Evolutionary conservation across 192 early-diverging fungal species (phyloP).

Genomic region (Dimargaris cristalligena): DNA sequence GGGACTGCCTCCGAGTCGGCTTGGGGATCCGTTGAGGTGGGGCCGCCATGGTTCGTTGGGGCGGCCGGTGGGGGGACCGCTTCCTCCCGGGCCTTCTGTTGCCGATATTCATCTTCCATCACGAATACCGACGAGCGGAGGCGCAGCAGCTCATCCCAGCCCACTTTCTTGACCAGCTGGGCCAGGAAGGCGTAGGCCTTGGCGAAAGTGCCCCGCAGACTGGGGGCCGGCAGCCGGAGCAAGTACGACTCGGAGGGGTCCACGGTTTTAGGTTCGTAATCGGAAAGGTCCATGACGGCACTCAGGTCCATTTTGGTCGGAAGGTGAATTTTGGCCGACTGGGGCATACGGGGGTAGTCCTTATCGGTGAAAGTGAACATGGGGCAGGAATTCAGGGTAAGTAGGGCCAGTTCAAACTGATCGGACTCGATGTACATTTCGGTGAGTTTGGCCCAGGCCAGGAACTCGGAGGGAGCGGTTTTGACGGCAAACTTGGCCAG

Average conservation of each 20-base stretch:
- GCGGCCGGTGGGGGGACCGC: neutral
- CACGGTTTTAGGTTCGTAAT: neutral
- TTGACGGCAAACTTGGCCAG: conserved; percentile 88
- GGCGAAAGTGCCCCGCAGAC: conserved; percentile 84
- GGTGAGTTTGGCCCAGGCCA: conserved; percentile 89
- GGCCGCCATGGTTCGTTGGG: no score
- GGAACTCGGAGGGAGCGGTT: conserved; percentile 85
- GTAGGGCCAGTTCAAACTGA: conserved; percentile 66
- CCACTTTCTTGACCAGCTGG: conserved; percentile 59
- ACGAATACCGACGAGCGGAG: conserved; percentile 85
- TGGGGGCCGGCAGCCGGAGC: conserved; percentile 68
- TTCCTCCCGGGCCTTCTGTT: conserved; percentile 55
- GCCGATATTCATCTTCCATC: conserved; percentile 96
- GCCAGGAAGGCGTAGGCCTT: conserved; percentile 76
- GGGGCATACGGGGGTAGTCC: conserved; percentile 81
- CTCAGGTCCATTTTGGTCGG: conserved; percentile 42
- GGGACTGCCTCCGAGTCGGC: no score
- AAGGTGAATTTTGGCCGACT: conserved; percentile 72
- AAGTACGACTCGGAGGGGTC: conserved; percentile 20
- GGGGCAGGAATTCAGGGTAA: conserved; percentile 94
- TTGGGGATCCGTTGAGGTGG: no score
- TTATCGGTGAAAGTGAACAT: conserved; percentile 90
- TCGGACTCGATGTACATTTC: conserved; percentile 77
- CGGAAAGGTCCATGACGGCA: conserved; percentile 9
- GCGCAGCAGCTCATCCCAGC: conserved; percentile 90